phyloP scores from a whole-genome alignment of 1,284 basidiomycete genomes.

The Trametes pubescens region DNA sequence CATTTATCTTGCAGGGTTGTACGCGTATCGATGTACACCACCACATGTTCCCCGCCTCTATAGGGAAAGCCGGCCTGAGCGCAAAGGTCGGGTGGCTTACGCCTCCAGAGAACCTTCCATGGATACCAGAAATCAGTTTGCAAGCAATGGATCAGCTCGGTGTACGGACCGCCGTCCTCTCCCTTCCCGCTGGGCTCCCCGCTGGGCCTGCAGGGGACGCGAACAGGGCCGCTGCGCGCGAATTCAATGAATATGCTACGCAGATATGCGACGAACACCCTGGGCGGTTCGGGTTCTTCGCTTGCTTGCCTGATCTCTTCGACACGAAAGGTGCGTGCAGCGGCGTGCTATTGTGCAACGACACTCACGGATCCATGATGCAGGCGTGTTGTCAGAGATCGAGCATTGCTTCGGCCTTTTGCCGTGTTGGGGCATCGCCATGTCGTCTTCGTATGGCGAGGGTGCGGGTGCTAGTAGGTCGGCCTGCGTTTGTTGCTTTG shows the following conservation, averaged over 20 bases:
- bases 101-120: slow-evolving; percentile 68
- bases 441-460: slow-evolving; percentile 69
- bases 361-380: no score
- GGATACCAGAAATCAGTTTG: slow-evolving; percentile 65
- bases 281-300: slow-evolving; percentile 71
- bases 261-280: slow-evolving; percentile 57
- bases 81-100: slow-evolving; percentile 63
- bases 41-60: slow-evolving; percentile 66
- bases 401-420: slow-evolving; percentile 64
- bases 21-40: slow-evolving; percentile 72
- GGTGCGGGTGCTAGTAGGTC: slow-evolving; percentile 41
- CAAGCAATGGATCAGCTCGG: slow-evolving; percentile 63
- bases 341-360: not conserved
- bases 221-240: slow-evolving; percentile 52
- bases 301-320: slow-evolving; percentile 64
- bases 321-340: slow-evolving; percentile 60
- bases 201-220: slow-evolving; percentile 49
- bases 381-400: slow-evolving; percentile 66
- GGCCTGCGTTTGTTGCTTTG: not conserved
- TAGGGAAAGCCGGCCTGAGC: slow-evolving; percentile 49
- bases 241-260: slow-evolving; percentile 56
- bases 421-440: slow-evolving; percentile 64
- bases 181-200: slow-evolving; percentile 65
- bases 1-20: slow-evolving; percentile 24
- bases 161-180: slow-evolving; percentile 68